Base-by-base conservation (phyloP, 148 eudicot genomes). In the Simmondsia chinensis region DNA sequence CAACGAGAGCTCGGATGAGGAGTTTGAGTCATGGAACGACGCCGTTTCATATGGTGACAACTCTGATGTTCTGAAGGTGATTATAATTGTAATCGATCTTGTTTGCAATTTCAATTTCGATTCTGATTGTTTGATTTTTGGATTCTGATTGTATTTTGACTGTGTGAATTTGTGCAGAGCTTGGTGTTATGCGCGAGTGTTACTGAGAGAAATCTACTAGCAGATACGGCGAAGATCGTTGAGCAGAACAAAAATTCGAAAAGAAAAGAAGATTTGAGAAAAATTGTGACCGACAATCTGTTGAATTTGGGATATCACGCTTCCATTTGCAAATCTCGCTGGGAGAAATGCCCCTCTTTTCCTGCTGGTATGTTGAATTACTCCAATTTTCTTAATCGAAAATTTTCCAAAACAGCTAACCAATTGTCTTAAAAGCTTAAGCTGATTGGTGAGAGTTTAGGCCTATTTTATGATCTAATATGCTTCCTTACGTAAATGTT, bases 351-450 rank as follows among this genome's bases (percentile, higher is more conserved):
- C 18, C 17, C 70, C 9, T 69, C 74, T 0, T 39, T 49, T 49
- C 87, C 80, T 10, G 76, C 87, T 20, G 87, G 87, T 72, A 70
- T n/a, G n/a, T n/a, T n/a, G n/a, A n/a, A n/a, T n/a, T n/a, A n/a
- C n/a, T n/a, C n/a, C n/a, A n/a, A n/a, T n/a, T n/a, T n/a, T n/a
- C n/a, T n/a, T n/a, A n/a, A n/a, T n/a, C n/a, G n/a, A n/a, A n/a
- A n/a, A n/a, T n/a, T n/a, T n/a, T n/a, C n/a, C n/a, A n/a, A n/a
- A n/a, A n/a, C n/a, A n/a, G n/a, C n/a, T n/a, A n/a, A n/a, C n/a
- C n/a, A n/a, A n/a, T n/a, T n/a, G n/a, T n/a, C n/a, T n/a, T n/a
- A n/a, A n/a, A n/a, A n/a, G n/a, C n/a, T n/a, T n/a, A n/a, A n/a
- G n/a, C n/a, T n/a, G n/a, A n/a, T n/a, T n/a, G n/a, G n/a, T n/a